Conservation (phyloP, 2,329 filamentous ascomycete species). For the Penicillium sp. region DNA sequence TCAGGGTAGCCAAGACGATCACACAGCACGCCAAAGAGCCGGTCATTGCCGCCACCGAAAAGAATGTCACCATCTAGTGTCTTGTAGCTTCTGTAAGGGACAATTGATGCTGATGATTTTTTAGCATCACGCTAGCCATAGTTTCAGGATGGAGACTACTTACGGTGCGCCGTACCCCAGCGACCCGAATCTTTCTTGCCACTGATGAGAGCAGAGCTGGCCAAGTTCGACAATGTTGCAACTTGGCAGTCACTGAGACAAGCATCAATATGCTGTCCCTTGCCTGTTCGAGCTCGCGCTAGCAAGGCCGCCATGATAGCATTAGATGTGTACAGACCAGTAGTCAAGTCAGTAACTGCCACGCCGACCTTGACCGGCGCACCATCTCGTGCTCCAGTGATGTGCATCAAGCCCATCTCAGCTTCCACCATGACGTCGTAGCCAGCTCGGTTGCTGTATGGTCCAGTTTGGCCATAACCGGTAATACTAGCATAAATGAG, state of each 20-base stretch:
- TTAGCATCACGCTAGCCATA: slow-evolving; percentile 10
- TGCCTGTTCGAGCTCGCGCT: slow-evolving; percentile 72
- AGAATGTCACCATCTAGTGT: slow-evolving; percentile 67
- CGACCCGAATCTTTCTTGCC: slow-evolving; percentile 84
- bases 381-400: slow-evolving; percentile 85
- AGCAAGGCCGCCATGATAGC: slow-evolving; percentile 92
- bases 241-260: slow-evolving; percentile 93
- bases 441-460: slow-evolving; percentile 82
- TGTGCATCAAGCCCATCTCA: slow-evolving; percentile 98
- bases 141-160: slow-evolving; percentile 24
- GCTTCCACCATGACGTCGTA: slow-evolving; percentile 99
- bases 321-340: slow-evolving; percentile 92
- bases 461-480: slow-evolving; percentile 93
- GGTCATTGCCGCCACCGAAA: slow-evolving; percentile 67
- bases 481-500: slow-evolving; percentile 97
- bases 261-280: slow-evolving; percentile 90
- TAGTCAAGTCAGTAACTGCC: slow-evolving; percentile 93
- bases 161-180: slow-evolving; percentile 96
- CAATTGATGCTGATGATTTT: slow-evolving; percentile 78
- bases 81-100: slow-evolving; percentile 85
- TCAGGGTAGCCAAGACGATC: slow-evolving; percentile 61
- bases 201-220: slow-evolving; percentile 86
- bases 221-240: slow-evolving; percentile 92
- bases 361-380: slow-evolving; percentile 97
- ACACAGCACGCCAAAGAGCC: slow-evolving; percentile 64